Base-by-base conservation (phyloP, 2,329 filamentous ascomycete species). In the Aureobasidium sp. region DNA sequence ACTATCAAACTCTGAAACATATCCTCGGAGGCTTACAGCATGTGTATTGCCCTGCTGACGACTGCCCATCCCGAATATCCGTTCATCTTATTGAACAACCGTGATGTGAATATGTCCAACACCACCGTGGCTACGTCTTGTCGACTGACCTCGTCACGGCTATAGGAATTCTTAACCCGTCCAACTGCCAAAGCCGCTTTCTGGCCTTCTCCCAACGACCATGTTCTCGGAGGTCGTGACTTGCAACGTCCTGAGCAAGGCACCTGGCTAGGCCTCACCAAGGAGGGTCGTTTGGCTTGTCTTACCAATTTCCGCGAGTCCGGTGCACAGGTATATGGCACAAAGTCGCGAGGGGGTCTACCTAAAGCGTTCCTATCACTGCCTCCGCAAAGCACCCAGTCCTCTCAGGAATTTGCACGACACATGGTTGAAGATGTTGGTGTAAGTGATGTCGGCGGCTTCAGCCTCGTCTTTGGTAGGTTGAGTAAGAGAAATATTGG, bases 211-310 rank as follows among this genome's bases (percentile, higher is more conserved):
- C 82, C 83, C 3, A 72, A 83, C 67, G 67, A 72, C 17, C 76
- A 85, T 64, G 79, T 87, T 61, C 76, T 87, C 7, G 84, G 82
- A 34, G 84, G 84, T 26, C 82, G 84, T 48, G 85, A 87, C 69
- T 76, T 87, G 12, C 81, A 85, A 52, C 81, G 84, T 29, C 70
- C 79, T 15, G 80, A 77, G 42, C 82, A 84, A 61, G 85, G 85
- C 26, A 87, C 85, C 64, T 87, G 85, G 85, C 80, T 87, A 52
- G 85, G 83, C 23, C 76, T 87, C 62, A 87, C 84, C 9, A 78
- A 76, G 36, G 77, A 84, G 65, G 85, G 85, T 32, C 82, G 83
- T 62, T 70, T 87, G 51, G 84, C 84, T 2, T 81, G 85, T 6
- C 76, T 87, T 36, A 87, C 85, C 55, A 87, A 87, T 71, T 87